Evolutionary conservation across 805 yeast genomes (phyloP).

Genomic region (Kodamaea hsintzibuensis): DNA sequence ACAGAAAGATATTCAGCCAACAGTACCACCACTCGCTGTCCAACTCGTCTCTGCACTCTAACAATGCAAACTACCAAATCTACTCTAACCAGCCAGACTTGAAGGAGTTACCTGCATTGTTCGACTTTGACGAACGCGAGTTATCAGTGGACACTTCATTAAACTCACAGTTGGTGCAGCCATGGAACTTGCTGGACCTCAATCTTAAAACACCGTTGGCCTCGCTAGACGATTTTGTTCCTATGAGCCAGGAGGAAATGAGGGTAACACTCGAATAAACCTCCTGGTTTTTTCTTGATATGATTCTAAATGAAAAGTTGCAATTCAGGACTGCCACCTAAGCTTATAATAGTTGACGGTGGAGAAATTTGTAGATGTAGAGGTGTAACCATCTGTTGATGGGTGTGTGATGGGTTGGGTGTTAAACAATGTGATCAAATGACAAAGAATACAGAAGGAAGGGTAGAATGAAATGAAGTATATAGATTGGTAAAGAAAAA

Average conservation of each 20-base stretch:
- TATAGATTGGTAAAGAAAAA: too few relatives aligned
- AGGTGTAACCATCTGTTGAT: too few relatives aligned
- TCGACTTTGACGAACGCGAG: slow-evolving; percentile 55
- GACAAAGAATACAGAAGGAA: too few relatives aligned
- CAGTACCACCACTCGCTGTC: slow-evolving; percentile 27
- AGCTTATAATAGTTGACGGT: background rate
- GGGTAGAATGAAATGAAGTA: too few relatives aligned
- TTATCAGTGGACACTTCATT: slow-evolving; percentile 45
- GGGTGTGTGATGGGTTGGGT: too few relatives aligned
- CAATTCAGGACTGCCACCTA: background rate
- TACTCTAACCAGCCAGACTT: slow-evolving; percentile 41
- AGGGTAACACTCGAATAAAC: slow-evolving; percentile 34
- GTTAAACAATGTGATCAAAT: too few relatives aligned
- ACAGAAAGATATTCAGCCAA: slow-evolving; percentile 41
- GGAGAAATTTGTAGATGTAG: background rate
- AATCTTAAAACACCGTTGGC: slow-evolving; percentile 19
- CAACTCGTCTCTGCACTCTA: slow-evolving; percentile 18
- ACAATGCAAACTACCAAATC: slow-evolving; percentile 45
- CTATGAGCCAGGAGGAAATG: slow-evolving; percentile 35
- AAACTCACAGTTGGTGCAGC: slow-evolving; percentile 45
- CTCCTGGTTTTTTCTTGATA: slow-evolving; percentile 1
- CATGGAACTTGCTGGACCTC: slow-evolving; percentile 23
- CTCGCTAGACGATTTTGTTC: slow-evolving; percentile 38
- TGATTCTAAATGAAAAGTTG: background rate
- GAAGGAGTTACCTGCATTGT: slow-evolving; percentile 47